Conservation (phyloP, 2,329 filamentous ascomycete species). For the Mollisia scopiformis region DNA sequence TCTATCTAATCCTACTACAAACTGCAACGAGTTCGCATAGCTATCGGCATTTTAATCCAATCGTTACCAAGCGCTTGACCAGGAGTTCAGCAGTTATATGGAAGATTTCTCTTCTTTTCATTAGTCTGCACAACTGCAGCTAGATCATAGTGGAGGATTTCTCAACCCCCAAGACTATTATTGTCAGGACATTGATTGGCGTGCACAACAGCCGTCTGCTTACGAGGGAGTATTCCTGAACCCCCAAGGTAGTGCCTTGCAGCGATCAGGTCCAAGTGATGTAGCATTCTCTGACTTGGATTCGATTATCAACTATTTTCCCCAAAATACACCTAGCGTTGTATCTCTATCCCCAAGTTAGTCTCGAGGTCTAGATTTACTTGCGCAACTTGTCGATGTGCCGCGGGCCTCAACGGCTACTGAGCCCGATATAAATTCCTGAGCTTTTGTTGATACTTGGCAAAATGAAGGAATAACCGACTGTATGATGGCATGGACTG, state of each 20-base stretch:
- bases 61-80: neutral
- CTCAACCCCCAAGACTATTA: constrained; percentile 2
- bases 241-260: neutral
- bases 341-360: constrained; percentile 3
- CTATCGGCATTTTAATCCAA: neutral
- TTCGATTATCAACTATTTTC: neutral
- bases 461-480: neutral
- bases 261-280: constrained; percentile 2
- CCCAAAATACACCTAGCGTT: neutral
- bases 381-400: neutral
- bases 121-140: too few relatives aligned
- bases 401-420: neutral
- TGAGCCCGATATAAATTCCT: neutral
- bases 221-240: neutral
- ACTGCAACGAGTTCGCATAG: neutral
- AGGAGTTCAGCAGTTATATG: too few relatives aligned
- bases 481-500: neutral
- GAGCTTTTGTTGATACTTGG: neutral
- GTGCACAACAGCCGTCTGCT: neutral
- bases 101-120: too few relatives aligned
- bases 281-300: neutral
- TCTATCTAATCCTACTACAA: neutral
- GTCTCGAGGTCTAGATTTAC: constrained; percentile 8
- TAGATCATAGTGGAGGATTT: too few relatives aligned
- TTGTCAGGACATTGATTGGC: neutral